Evolutionary conservation across 2,329 filamentous ascomycete species (phyloP), one percentile per base, ranked within the genome.

Genomic region (Penicillium sp.): DNA sequence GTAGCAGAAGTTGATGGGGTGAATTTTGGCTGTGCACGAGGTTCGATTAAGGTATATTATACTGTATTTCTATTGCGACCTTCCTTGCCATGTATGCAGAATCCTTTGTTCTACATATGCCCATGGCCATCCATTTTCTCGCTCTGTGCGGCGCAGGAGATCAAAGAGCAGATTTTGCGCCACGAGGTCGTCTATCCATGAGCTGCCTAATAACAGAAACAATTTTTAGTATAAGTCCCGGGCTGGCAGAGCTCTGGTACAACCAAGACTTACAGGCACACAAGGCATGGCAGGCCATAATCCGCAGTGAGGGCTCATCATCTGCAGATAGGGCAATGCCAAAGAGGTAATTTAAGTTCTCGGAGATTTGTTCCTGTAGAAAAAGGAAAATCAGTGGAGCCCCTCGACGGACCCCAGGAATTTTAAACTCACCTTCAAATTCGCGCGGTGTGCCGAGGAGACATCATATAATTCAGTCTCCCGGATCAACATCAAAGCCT

Each of bases 271-370:
- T 48, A 62, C 61, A 64, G 19, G 57, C 59, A 50, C 55, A 59
- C 4, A 64, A 47, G 11, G 59, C 58, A 34, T 64, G 58, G 30
- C 60, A 60, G 18, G 61, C 60, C 50, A 62, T 62, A 17, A 60
- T 56, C 18, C 59, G 58, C 15, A 60, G 39, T 1, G 59, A 54
- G n/a, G 58, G 58, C 17, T 63, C 59, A 26, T 63, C 58, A 16
- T 64, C 61, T 3, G 53, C 53, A 3, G 61, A 63, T 2, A 61
- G 46, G 10, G 58, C 59, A 20, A 64, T 63, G 20, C 61, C 61
- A 19, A 63, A 63, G 8, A 64, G 45, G 20, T 59, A 54, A 13
- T 53, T 48, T 2, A 64, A 47, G n/a, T 58, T 62, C 18, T 55
- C 47, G 1, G 45, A 41, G 11, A 63, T 43, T 15, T 57, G 50